Conservation (phyloP, 371 early-diverging fungal genomes). For the Parasitella parasitica region DNA sequence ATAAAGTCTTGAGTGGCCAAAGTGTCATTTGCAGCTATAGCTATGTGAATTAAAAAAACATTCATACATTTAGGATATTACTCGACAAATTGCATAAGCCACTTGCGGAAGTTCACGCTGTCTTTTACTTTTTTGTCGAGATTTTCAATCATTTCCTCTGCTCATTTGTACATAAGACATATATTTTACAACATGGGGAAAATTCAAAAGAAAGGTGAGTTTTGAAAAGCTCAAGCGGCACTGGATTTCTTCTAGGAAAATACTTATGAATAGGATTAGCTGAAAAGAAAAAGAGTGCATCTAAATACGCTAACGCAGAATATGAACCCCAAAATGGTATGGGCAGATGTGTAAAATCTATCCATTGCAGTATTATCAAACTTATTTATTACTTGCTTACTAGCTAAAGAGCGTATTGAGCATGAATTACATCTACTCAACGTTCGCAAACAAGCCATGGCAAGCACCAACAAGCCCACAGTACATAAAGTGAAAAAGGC, state of each 20-base stretch:
- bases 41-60: no score
- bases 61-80: no score
- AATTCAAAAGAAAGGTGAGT: constrained; percentile 13
- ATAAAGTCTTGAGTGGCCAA: no score
- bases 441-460: constrained; percentile 22
- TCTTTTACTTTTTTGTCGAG: background rate
- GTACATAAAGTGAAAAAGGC: constrained; percentile 28
- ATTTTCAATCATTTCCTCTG: background rate
- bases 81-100: no score
- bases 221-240: background rate
- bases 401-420: constrained; percentile 31
- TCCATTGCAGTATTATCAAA: background rate
- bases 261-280: background rate
- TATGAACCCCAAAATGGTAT: constrained; percentile 16
- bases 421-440: constrained; percentile 24
- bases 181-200: constrained; percentile 7
- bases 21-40: no score
- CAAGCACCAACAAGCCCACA: constrained; percentile 1
- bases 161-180: background rate
- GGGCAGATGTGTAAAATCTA: background rate
- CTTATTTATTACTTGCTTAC: background rate
- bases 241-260: background rate
- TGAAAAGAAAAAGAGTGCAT: background rate
- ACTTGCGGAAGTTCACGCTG: background rate
- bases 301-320: constrained; percentile 5